These are phyloP conservation scores for Patellifolia procumbens DNA, from an alignment of 179 eudicot species.

Conservation along the genomic window DNA sequence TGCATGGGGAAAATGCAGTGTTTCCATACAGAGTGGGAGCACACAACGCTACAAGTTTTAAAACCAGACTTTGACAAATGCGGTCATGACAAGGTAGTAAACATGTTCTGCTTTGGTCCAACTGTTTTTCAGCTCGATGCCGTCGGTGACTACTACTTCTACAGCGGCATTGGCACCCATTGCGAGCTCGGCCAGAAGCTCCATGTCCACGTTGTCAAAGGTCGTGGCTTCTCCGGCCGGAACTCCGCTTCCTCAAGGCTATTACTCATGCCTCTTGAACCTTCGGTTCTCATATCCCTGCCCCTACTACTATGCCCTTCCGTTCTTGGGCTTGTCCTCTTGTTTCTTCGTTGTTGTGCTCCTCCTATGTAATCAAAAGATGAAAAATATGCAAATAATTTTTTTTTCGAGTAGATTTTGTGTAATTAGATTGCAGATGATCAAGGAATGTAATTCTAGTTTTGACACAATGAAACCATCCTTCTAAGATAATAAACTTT, in stretches of 20 bases:
- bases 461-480: neutral
- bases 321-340: constrained; percentile 6
- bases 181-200: constrained; percentile 53
- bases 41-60: constrained; percentile 43
- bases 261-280: neutral
- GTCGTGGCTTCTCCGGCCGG: constrained; percentile 32
- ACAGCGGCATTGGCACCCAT: constrained; percentile 44
- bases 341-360: constrained; percentile 15
- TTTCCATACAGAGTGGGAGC: constrained; percentile 49
- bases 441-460: constrained; percentile 1
- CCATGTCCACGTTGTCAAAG: constrained; percentile 36
- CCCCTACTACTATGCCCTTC: neutral
- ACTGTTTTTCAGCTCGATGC: constrained; percentile 28
- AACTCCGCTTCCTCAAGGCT: neutral
- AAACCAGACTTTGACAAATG: constrained; percentile 36
- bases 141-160: constrained; percentile 49
- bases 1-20: constrained; percentile 27
- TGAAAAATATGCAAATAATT: neutral
- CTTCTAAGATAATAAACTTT: neutral
- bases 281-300: neutral
- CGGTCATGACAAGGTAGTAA: constrained; percentile 24
- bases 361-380: constrained; percentile 14
- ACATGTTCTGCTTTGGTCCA: constrained; percentile 33
- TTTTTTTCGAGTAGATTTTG: neutral
- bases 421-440: neutral